A percentile compares a stretch with the other conserved stretches of the same genome.
Conservation (phyloP, 2,329 filamentous ascomycete genomes). For the Didymellaceae sp. region DNA sequence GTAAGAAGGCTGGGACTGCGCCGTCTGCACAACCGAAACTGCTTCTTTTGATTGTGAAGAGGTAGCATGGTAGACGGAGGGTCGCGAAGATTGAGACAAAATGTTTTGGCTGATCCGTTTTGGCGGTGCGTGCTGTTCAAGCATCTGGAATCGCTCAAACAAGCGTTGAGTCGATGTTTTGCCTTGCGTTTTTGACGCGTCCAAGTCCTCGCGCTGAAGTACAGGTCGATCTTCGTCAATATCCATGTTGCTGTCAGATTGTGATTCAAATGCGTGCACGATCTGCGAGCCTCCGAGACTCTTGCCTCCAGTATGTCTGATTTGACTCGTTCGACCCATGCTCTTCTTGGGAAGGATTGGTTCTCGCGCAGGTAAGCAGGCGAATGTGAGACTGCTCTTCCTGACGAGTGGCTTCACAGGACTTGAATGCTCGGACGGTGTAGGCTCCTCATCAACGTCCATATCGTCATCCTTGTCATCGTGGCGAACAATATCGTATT, state of each 20-base stretch:
- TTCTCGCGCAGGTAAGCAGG: conserved; percentile 88
- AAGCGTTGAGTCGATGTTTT: conserved; percentile 94
- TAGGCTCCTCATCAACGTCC: conserved; percentile 62
- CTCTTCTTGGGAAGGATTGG: conserved; percentile 85
- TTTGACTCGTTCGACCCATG: conserved; percentile 77
- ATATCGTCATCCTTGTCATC: conserved; percentile 48
- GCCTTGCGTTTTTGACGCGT: conserved; percentile 68
- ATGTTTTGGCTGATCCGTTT: conserved; percentile 50
- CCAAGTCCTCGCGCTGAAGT: conserved; percentile 54
- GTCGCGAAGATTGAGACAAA: conserved; percentile 17
- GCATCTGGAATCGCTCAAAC: conserved; percentile 87
- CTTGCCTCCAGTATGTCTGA: conserved; percentile 73
- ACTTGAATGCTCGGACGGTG: conserved; percentile 73
- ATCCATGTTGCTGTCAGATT: conserved; percentile 63
- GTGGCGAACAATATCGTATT: conserved; percentile 38
- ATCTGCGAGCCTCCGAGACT: conserved; percentile 63
- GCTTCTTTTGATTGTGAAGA: conserved; percentile 30
- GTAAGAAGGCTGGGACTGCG: conserved; percentile 47
- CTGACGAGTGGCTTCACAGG: conserved; percentile 78
- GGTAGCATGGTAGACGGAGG: conserved; percentile 8
- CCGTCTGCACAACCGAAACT: conserved; percentile 40
- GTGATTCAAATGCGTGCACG: conserved; percentile 35
- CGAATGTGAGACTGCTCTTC: conserved; percentile 95
- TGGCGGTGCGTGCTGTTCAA: conserved; percentile 58
- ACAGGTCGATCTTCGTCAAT: conserved; percentile 52